A percentile compares a stretch with the other conserved stretches of the same genome.
These are phyloP conservation scores for Colletotrichum tropicicola DNA, from an alignment of 2,329 filamentous ascomycete genomes.

Conservation along the genomic window DNA sequence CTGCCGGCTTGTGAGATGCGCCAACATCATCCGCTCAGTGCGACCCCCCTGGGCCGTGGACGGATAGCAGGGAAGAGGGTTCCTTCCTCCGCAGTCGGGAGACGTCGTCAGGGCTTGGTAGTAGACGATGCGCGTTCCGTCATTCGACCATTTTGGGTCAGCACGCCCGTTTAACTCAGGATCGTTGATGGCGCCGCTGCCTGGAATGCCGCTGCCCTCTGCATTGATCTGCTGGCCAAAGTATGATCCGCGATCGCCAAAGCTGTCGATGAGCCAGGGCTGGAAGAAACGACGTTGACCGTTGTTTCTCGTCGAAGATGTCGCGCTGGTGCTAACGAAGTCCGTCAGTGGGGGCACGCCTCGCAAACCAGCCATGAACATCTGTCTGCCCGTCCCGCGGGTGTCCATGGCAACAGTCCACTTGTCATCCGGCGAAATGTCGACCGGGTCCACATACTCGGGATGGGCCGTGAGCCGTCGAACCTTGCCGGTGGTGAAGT, in stretches of 20 bases:
- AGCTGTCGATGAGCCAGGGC: constrained; percentile 47
- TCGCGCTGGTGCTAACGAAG: constrained; percentile 37
- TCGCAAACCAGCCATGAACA: constrained; percentile 46
- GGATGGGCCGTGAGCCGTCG: constrained; percentile 48
- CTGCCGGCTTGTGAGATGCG: constrained; percentile 41
- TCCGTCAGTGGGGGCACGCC: constrained; percentile 47
- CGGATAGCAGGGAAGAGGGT: constrained; percentile 46
- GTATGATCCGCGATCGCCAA: constrained; percentile 51
- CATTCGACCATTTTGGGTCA: constrained; percentile 48
- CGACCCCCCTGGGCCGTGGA: constrained; percentile 47
- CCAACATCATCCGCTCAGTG: constrained; percentile 49
- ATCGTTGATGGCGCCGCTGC: constrained; percentile 44
- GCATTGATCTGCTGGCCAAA: constrained; percentile 50
- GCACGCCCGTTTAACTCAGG: constrained; percentile 53
- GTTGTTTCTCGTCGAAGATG: constrained; percentile 51
- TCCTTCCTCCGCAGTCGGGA: constrained; percentile 49
- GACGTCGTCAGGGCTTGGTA: constrained; percentile 44
- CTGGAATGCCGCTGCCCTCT: constrained; percentile 35
- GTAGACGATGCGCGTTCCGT: constrained; percentile 50
- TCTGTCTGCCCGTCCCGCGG: constrained; percentile 44
- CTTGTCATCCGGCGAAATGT: constrained; percentile 47
- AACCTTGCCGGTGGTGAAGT: constrained; percentile 45
- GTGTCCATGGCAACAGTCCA: constrained; percentile 51
- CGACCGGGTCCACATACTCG: constrained; percentile 49
- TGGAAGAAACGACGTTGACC: constrained; percentile 50